Evolutionary conservation across 208 protist genomes (phyloP).

Genomic region (Leishmania turanica): DNA sequence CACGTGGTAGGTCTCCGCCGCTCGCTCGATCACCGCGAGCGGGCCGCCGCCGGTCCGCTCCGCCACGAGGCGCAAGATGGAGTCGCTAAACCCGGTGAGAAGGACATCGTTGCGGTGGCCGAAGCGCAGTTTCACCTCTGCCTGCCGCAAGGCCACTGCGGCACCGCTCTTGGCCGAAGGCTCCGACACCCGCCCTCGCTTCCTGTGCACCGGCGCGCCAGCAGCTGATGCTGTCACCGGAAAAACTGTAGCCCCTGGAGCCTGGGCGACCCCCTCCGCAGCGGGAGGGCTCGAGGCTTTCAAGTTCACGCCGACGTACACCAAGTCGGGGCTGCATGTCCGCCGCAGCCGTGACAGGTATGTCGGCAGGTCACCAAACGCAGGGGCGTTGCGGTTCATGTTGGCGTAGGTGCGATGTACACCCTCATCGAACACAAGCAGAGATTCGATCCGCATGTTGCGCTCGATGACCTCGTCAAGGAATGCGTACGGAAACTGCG

Average conservation of each 20-base stretch:
- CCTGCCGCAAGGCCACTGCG: slow-evolving; percentile 5
- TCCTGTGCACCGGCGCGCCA: neutral
- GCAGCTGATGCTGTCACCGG: neutral
- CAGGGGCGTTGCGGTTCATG: slow-evolving; percentile 65
- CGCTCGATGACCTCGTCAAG: slow-evolving; percentile 76
- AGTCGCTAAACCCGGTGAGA: slow-evolving; percentile 91
- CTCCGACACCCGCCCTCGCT: neutral
- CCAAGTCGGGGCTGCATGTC: slow-evolving; percentile 82
- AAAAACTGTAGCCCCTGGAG: neutral
- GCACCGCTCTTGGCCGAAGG: neutral
- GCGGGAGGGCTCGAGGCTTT: slow-evolving; percentile 11
- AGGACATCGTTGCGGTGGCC: slow-evolving; percentile 91
- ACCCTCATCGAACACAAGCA: slow-evolving; percentile 77
- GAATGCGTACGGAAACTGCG: slow-evolving; percentile 76
- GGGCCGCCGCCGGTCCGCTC: slow-evolving; percentile 72
- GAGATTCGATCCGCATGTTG: slow-evolving; percentile 43
- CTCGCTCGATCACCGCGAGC: slow-evolving; percentile 75
- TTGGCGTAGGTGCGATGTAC: slow-evolving; percentile 68
- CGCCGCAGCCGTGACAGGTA: slow-evolving; percentile 87
- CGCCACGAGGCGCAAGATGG: slow-evolving; percentile 92
- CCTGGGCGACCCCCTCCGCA: neutral
- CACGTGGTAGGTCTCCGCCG: slow-evolving; percentile 81
- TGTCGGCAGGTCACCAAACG: slow-evolving; percentile 69
- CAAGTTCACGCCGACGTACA: slow-evolving; percentile 89
- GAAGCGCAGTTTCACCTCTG: slow-evolving; percentile 36